phyloP scores from a whole-genome alignment of 345 rosid genomes.

The Carallia brachiata region DNA sequence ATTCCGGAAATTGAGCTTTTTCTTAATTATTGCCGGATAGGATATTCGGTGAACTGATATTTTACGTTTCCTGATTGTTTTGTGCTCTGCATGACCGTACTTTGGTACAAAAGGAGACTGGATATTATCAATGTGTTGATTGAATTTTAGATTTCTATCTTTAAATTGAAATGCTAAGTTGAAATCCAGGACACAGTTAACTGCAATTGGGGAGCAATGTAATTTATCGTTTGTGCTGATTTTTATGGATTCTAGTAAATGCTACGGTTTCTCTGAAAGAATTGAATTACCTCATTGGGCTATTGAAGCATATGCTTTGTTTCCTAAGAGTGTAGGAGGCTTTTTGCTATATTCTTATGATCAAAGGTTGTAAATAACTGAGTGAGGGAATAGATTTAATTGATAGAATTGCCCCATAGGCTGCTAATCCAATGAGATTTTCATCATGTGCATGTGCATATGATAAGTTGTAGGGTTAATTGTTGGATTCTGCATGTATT shows the following conservation, averaged over 20 bases:
- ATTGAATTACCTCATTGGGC: neutral
- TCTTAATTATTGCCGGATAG: neutral
- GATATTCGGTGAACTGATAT: conserved; percentile 8
- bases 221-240: neutral
- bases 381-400: neutral
- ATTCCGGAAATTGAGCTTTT: neutral
- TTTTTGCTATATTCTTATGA: neutral
- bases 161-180: neutral
- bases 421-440: neutral
- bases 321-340: conserved; percentile 8
- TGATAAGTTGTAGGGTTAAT: neutral
- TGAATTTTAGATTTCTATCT: neutral
- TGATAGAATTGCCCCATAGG: conserved; percentile 1
- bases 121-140: neutral
- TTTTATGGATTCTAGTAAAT: conserved; percentile 1
- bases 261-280: conserved; percentile 3
- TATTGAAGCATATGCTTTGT: neutral
- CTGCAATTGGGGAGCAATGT: conserved; percentile 12
- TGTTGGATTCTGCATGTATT: conserved; percentile 3
- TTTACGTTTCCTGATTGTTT: neutral
- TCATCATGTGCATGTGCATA: neutral
- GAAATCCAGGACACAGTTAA: neutral
- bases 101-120: neutral
- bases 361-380: neutral
- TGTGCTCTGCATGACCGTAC: neutral